phyloP scores from a whole-genome alignment of 176 grass and related monocot genomes.

The Bonia amplexicaulis region DNA sequence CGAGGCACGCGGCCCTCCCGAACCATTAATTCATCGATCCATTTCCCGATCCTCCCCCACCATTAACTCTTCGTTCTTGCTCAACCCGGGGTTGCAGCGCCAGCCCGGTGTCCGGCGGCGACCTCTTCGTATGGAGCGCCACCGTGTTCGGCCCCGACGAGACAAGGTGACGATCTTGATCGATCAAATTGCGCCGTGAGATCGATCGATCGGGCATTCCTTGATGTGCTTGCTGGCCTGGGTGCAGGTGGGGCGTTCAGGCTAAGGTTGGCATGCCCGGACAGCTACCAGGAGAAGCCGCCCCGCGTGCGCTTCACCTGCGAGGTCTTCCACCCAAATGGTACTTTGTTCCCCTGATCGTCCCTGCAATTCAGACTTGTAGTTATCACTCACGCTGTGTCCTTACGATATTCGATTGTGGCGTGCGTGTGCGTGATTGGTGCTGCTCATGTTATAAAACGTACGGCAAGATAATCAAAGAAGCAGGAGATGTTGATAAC shows the following conservation, averaged over 20 bases:
- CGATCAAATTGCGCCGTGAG: too few species aligned
- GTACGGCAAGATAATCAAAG: too few species aligned
- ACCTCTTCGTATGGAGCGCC: not conserved
- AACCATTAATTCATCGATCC: not conserved
- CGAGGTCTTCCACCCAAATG: not conserved
- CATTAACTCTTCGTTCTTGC: not conserved
- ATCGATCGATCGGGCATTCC: not conserved
- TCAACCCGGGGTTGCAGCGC: not conserved
- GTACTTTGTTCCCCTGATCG: not conserved
- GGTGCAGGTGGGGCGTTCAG: not conserved
- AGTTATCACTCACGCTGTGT: not conserved
- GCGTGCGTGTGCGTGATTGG: not conserved
- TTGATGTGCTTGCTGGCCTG: not conserved
- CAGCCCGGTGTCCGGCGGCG: not conserved
- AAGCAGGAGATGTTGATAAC: too few species aligned
- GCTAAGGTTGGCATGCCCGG: not conserved
- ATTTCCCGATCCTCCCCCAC: not conserved
- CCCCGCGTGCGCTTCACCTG: not conserved
- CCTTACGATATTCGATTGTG: not conserved
- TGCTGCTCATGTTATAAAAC: not conserved
- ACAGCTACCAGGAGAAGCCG: not conserved
- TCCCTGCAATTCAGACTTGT: not conserved
- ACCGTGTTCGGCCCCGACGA: not conserved
- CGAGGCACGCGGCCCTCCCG: not conserved
- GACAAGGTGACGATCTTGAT: not conserved